Evolutionary conservation across 129 eudicot species (phyloP).

Genomic region (Logfia minima): DNA sequence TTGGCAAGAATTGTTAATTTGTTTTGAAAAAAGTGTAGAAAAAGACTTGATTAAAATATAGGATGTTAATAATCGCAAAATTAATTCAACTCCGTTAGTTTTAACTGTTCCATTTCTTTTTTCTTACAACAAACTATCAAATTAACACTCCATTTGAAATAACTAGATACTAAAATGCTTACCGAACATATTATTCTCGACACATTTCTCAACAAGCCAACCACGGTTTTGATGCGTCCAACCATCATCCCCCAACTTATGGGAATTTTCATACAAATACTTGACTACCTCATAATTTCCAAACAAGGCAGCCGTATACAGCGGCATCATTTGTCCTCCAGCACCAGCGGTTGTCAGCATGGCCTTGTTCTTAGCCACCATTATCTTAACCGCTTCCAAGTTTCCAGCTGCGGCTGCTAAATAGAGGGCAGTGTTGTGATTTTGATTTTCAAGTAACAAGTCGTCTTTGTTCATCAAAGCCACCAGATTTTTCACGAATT

Average conservation of each 20-base stretch:
- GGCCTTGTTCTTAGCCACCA: slow-evolving; percentile 19
- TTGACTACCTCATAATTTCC: slow-evolving; percentile 33
- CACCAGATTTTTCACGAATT: slow-evolving; percentile 39
- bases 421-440: slow-evolving; percentile 35
- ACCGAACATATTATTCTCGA: slow-evolving; percentile 38
- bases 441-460: slow-evolving; percentile 27
- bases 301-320: slow-evolving; percentile 34
- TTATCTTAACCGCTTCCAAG: slow-evolving; percentile 23
- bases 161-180: background rate
- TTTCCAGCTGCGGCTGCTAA: slow-evolving; percentile 43
- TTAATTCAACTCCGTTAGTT: background rate
- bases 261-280: slow-evolving; percentile 20
- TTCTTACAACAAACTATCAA: background rate
- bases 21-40: too few relatives aligned
- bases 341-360: slow-evolving; percentile 20
- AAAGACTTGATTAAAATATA: too few relatives aligned
- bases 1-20: too few relatives aligned
- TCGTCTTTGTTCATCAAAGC: slow-evolving; percentile 24
- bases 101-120: background rate
- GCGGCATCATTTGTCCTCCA: slow-evolving; percentile 20
- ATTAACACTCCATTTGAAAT: background rate
- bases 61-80: too few relatives aligned
- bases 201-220: slow-evolving; percentile 27
- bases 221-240: slow-evolving; percentile 16
- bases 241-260: background rate